Evolutionary conservation across 257 asterid genomes (phyloP).

Genomic region (Agastache rugosa): DNA sequence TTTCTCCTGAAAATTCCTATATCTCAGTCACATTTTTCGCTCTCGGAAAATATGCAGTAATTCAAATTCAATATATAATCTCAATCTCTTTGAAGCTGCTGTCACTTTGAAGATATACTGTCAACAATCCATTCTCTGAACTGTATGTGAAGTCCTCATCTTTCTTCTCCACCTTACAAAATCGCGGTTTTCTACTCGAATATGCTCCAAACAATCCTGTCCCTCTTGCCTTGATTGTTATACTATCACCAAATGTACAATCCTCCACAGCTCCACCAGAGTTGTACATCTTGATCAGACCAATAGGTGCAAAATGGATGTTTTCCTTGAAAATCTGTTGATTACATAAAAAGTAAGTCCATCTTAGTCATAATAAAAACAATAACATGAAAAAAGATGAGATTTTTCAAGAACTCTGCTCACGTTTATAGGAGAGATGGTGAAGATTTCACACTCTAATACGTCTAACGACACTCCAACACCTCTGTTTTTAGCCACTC

Average conservation of each 20-base stretch:
- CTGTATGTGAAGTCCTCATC: conserved; percentile 49
- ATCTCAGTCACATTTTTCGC: not conserved
- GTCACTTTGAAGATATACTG: conserved; percentile 50
- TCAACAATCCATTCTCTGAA: conserved; percentile 56
- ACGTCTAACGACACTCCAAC: conserved; percentile 47
- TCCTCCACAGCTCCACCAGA: conserved; percentile 63
- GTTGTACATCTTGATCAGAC: conserved; percentile 61
- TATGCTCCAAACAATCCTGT: conserved; percentile 72
- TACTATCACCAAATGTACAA: conserved; percentile 32
- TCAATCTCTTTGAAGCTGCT: conserved; percentile 52
- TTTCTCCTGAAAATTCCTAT: not conserved
- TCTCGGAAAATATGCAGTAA: not conserved
- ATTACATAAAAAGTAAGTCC: not conserved
- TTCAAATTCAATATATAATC: conserved; percentile 42
- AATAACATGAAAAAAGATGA: not conserved
- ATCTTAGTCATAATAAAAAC: not conserved
- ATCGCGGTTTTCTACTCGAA: conserved; percentile 60
- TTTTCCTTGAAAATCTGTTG: conserved; percentile 33
- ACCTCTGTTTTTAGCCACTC: conserved; percentile 40
- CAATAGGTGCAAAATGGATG: conserved; percentile 57
- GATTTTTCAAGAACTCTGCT: conserved; percentile 17
- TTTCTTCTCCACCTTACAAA: conserved; percentile 51
- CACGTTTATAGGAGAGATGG: conserved; percentile 59
- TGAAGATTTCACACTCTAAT: conserved; percentile 61
- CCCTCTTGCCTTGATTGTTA: conserved; percentile 54